A percentile compares a stretch with the other conserved stretches of the same genome.
Evolutionary conservation across 331 rosid species (phyloP).

Genomic region (Prunus yedoensis): DNA sequence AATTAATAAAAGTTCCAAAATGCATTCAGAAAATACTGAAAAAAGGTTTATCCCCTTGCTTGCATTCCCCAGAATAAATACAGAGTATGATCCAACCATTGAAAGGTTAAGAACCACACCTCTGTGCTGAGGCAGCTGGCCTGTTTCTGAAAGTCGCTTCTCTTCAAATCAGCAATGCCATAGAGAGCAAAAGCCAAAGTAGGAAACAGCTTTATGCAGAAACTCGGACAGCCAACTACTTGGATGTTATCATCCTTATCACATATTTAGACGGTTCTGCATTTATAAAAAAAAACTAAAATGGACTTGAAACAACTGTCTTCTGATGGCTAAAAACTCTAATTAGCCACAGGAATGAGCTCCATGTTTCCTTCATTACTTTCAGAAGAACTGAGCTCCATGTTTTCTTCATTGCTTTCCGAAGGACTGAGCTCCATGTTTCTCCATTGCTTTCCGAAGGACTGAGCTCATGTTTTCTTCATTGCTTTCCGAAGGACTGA

Average conservation of each 20-base stretch:
- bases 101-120: neutral
- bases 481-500: too few relatives aligned
- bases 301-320: neutral
- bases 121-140: neutral
- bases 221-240: neutral
- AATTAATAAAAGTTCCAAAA: too few relatives aligned
- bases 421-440: too few relatives aligned
- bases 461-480: neutral
- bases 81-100: neutral
- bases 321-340: neutral
- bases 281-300: neutral
- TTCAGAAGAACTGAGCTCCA: neutral
- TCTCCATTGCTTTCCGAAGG: too few relatives aligned
- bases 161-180: neutral
- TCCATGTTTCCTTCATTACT: neutral
- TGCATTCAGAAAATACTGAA: too few relatives aligned
- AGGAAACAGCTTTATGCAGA: neutral
- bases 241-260: neutral
- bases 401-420: neutral
- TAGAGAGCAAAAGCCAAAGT: neutral
- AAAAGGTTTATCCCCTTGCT: too few relatives aligned
- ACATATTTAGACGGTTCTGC: neutral
- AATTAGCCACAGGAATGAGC: neutral
- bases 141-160: neutral
- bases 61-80: too few relatives aligned